Conservation (phyloP, 352 stramenopile species). For the Globisporangium alternatum region DNA sequence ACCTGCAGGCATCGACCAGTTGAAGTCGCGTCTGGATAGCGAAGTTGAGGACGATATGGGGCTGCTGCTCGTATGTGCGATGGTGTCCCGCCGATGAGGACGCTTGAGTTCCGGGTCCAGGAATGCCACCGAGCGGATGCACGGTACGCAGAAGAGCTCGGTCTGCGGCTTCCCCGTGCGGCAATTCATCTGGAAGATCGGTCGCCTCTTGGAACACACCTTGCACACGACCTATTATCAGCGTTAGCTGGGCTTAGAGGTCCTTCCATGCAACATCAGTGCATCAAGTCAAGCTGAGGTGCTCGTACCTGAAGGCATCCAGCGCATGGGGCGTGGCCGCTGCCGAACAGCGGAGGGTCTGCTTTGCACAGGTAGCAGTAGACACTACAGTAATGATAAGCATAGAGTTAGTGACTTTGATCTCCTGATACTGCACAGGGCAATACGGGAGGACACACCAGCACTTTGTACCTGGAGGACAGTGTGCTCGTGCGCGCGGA, state of each 20-base stretch:
- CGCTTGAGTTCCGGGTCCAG: background rate
- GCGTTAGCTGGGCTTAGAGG: conserved; percentile 11
- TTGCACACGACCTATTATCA: background rate
- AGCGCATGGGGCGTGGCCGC: background rate
- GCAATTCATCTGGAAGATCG: background rate
- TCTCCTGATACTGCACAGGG: background rate
- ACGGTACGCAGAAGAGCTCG: background rate
- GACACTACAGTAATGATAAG: background rate
- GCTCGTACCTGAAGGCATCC: background rate
- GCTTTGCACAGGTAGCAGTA: background rate
- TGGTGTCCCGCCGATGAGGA: background rate
- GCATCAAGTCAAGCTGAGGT: background rate
- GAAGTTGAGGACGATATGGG: background rate
- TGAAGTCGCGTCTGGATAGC: background rate
- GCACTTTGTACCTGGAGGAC: conserved; percentile 23
- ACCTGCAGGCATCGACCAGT: background rate
- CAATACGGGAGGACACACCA: too few species aligned
- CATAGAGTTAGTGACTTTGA: background rate
- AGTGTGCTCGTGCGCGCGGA: conserved; percentile 6
- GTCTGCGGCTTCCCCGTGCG: conserved; percentile 5
- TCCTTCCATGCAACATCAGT: conserved; percentile 1
- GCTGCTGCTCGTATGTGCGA: background rate
- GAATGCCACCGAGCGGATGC: background rate
- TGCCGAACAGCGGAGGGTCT: background rate
- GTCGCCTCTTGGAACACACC: background rate